Evolutionary conservation across 164 flowering plant species (phyloP), one percentile per base, ranked within the genome.

Genomic region (Nymphaea colorata): DNA sequence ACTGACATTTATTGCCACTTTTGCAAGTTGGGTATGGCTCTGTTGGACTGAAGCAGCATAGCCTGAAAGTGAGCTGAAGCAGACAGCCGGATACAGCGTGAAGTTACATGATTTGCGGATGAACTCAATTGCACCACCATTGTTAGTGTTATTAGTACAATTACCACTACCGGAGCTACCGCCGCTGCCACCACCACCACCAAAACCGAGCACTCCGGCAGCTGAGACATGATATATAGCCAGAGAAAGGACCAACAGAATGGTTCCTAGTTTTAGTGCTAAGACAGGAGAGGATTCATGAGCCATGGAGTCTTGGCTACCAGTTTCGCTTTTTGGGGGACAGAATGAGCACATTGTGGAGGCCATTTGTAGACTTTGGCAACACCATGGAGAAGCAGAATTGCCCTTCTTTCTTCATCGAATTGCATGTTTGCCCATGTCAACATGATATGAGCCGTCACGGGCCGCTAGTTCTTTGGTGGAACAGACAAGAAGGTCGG

Each of bases 101-200:
- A 82, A 73, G 76, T 61, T 60, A 85, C 98, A 91, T 73, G 86
- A 86, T 4, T 80, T 65, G 11, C 89, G 96, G 83, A 89, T 86
- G 88, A 83, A 91, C 4, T 83, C 86, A 2, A 78, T 36, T 72
- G 66, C 68, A 66, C n/a, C 16, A n/a, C 64, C 55, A 14, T 14
- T 47, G 55, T 25, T 25, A 25, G 36, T 25, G 36, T 25, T 25
- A 25, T 25, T 25, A 25, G 36, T 25, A 25, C 11, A 7, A 47
- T 14, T 14, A 47, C 11, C 55, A 47, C 11, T 2, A 47, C 11
- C 55, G 3, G 4, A 14, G 12, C 11, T 25, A 25, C n/a, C 16
- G 64, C 64, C 55, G 55, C 55, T 47, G 55, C 11, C 55, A 4
- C 55, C 55, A 47, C 11, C 55, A 47, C 11, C 11, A 47, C 11